Base-by-base conservation (phyloP, 108 stramenopile species). In the Seminavis robusta region DNA sequence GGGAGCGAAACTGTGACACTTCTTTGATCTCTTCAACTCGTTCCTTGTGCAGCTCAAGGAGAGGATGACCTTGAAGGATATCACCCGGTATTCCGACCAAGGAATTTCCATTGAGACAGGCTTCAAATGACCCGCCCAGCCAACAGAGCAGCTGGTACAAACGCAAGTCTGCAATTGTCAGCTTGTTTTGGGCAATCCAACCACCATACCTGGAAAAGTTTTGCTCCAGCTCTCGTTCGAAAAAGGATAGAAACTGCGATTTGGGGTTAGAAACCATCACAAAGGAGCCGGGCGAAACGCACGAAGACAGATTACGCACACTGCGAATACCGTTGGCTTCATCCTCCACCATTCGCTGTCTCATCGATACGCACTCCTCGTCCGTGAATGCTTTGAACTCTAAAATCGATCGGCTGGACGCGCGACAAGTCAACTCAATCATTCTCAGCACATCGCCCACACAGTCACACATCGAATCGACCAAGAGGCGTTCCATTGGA, bases 21-120 rank as follows among this genome's bases (percentile, higher is more conserved):
- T 27, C 58, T 10, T 50, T 50, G 7, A 65, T 29, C 4, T 44
- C 55, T 29, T 48, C 55, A 30, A 65, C 28, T 15, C 33, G 33
- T 19, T 45, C 39, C 37, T 33, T 27, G 21, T 41, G 27, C 4
- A 43, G 45, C 31, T 47, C 33, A 4, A 55, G 27, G 16, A n/a
- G 3, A 2, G 64, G 64, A 48, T 56, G 57, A 3, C 37, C 6
- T 11, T 65, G 32, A 44, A 65, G 8, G 7, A 32, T 38, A 27
- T 56, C 27, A 7, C 44, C 28, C 5, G 64, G 64, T 24, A 65
- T 47, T 1, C 64, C 64, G 30, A 46, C 54, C 42, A 43, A 10
- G n/a, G n/a, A n/a, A n/a, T n/a, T n/a, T n/a, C n/a, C n/a, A n/a
- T n/a, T n/a, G n/a, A n/a, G n/a, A n/a, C n/a, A n/a, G n/a, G n/a